Evolutionary conservation across 192 early-diverging fungal genomes (phyloP), one percentile per base, ranked within the genome.

Genomic region (Phycomyces nitens): DNA sequence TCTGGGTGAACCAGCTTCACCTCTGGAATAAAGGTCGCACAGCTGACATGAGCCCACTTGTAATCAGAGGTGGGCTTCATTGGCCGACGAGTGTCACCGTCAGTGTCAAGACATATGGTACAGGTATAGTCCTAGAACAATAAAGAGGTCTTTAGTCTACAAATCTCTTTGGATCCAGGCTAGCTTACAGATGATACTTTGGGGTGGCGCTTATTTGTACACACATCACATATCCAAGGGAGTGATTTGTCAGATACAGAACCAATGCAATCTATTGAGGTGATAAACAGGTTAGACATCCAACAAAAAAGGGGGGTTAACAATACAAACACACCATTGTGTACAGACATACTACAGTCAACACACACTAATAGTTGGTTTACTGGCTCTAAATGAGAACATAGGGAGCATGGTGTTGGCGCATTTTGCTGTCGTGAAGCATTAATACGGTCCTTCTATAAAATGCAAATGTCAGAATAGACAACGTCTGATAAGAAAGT

Each of bases 41-140:
- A 92, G 14, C 82, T 68, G 5, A 90, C 75, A 69, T 92, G 90
- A 2, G 79, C 88, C 90, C 90, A 92, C 61, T 88, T 88, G 65
- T 88, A 86, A 2, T 84, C 86, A n/a, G 79, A 78, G 1, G 90
- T 90, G 18, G 74, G 78, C 66, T 89, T 89, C 57, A 90, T 73
- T 11, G 88, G 77, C 20, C 80, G 72, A 1, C 73, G 77, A 5
- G 57, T 43, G 1, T 55, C 39, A 14, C 71, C 65, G 0, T 58
- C 54, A 1, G 67, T 68, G 42, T 78, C 76, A 52, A 72, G 65
- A 56, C 90, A 92, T 9, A 92, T 61, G 0, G 86, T 68, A 65
- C 90, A 92, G 27, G 66, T 56, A 62, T 90, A 89, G 50, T 76
- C 75, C 82, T 83, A 72, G 5, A 53, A n/a, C n/a, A n/a, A n/a